Evolutionary conservation across 495 filamentous ascomycete genomes (phyloP).

Genomic region (Penicillium soppii): DNA sequence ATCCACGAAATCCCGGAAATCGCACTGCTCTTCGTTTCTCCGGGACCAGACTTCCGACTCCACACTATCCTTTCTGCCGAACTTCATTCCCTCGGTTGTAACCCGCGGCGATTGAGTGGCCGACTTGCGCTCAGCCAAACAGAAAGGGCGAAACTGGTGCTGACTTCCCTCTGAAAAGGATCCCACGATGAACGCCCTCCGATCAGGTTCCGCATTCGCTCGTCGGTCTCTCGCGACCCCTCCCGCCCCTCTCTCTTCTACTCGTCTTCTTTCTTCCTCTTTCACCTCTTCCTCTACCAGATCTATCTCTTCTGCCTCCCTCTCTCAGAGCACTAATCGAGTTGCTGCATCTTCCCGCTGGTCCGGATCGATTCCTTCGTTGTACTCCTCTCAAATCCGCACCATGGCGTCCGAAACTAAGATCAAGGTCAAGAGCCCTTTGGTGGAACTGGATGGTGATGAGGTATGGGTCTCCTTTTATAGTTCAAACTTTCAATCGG

Average conservation of each 20-base stretch:
- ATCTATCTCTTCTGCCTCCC: constrained; percentile 31
- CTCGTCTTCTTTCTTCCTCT: constrained; percentile 26
- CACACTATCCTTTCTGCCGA: constrained; percentile 32
- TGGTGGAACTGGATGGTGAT: constrained; percentile 97
- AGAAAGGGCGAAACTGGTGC: constrained; percentile 17
- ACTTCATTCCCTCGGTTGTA: constrained; percentile 32
- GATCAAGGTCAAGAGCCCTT: constrained; percentile 97
- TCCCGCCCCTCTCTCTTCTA: constrained; percentile 35
- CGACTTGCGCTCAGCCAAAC: constrained; percentile 18
- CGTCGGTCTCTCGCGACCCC: constrained; percentile 38
- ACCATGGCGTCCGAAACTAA: constrained; percentile 57
- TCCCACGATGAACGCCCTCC: constrained; percentile 37
- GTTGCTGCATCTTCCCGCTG: constrained; percentile 34
- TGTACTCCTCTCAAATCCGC: constrained; percentile 39
- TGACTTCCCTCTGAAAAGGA: constrained; percentile 18
- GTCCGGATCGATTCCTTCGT: constrained; percentile 30
- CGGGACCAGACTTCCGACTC: constrained; percentile 12
- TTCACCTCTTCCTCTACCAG: constrained; percentile 23
- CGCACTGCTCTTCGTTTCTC: constrained; percentile 5
- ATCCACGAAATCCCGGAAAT: constrained; percentile 15
- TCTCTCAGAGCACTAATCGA: constrained; percentile 25
- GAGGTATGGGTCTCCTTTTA: constrained; percentile 54
- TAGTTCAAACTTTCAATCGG: constrained; percentile 19
- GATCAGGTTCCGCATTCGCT: constrained; percentile 46
- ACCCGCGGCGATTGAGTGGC: constrained; percentile 7